Percentiles rank a stretch among this genome's conserved stretches.
These are phyloP conservation scores for Penicillium sp. DNA, from an alignment of 2,329 filamentous ascomycete species.

Conservation along the genomic window DNA sequence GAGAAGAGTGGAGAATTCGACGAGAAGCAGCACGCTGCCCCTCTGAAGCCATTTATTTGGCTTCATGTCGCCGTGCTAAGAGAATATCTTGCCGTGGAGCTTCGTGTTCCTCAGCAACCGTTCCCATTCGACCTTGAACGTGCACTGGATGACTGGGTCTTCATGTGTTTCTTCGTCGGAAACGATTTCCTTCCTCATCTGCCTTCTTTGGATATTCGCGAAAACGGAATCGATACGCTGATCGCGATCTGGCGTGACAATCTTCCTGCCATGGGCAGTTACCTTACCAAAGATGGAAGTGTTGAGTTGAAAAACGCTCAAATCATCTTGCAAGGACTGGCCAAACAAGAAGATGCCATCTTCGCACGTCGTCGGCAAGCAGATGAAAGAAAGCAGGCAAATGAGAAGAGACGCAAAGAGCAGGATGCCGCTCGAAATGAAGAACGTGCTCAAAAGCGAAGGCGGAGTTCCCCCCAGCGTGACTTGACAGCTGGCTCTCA, in stretches of 20 bases:
- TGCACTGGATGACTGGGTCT: constrained; percentile 96
- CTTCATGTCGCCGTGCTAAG: constrained; percentile 87
- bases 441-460: constrained; percentile 43
- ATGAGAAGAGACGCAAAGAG: constrained; percentile 73
- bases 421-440: constrained; percentile 60
- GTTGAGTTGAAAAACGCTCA: constrained; percentile 87
- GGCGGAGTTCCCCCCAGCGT: constrained; percentile 48
- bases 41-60: constrained; percentile 95
- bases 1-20: constrained; percentile 76
- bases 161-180: constrained; percentile 98
- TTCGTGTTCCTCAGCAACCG: constrained; percentile 75
- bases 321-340: constrained; percentile 80
- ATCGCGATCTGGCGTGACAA: constrained; percentile 98
- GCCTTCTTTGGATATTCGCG: constrained; percentile 94
- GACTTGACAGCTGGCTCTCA: constrained; percentile 28
- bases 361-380: constrained; percentile 84
- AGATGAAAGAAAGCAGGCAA: constrained; percentile 79
- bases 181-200: constrained; percentile 98
- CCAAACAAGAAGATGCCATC: constrained; percentile 89
- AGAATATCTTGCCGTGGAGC: constrained; percentile 89
- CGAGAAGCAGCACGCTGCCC: constrained; percentile 70
- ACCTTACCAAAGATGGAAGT: constrained; percentile 90
- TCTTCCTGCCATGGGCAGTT: constrained; percentile 86
- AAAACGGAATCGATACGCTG: constrained; percentile 94
- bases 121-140: constrained; percentile 93